Conservation (phyloP, 345 rosid genomes). For the Hirschfeldia incana region DNA sequence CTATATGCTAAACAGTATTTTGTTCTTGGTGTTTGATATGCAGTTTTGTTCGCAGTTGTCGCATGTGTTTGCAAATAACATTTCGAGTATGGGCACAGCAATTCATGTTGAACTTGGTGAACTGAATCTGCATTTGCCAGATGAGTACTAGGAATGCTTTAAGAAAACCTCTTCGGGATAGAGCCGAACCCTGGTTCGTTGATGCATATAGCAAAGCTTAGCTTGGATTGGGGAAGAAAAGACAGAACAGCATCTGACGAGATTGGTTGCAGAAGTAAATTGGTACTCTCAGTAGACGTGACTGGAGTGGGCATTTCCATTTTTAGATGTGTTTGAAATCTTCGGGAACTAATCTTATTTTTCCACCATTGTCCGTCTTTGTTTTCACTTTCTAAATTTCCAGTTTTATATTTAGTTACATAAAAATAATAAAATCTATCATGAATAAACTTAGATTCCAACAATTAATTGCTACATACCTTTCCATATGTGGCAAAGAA, state of each 20-base stretch:
- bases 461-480: neutral
- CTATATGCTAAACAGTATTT: neutral
- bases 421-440: neutral
- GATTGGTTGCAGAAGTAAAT: conserved; percentile 57
- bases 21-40: conserved; percentile 31
- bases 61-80: conserved; percentile 89
- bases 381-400: neutral
- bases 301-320: conserved; percentile 94
- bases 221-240: conserved; percentile 89
- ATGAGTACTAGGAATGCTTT: conserved; percentile 89
- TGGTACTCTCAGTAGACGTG: conserved; percentile 79
- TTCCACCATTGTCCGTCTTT: neutral
- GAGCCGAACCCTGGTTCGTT: conserved; percentile 93
- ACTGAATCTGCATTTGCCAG: conserved; percentile 85
- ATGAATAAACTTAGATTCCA: too few relatives aligned
- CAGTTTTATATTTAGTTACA: neutral
- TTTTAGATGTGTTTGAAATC: neutral
- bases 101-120: conserved; percentile 97
- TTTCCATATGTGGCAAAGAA: neutral
- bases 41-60: conserved; percentile 96
- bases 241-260: conserved; percentile 69
- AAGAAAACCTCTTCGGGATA: conserved; percentile 76
- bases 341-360: neutral
- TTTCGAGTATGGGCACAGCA: conserved; percentile 69
- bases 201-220: conserved; percentile 84